Base-by-base conservation (phyloP, 73 alveolate species). In the Paramecium octaurelia region DNA sequence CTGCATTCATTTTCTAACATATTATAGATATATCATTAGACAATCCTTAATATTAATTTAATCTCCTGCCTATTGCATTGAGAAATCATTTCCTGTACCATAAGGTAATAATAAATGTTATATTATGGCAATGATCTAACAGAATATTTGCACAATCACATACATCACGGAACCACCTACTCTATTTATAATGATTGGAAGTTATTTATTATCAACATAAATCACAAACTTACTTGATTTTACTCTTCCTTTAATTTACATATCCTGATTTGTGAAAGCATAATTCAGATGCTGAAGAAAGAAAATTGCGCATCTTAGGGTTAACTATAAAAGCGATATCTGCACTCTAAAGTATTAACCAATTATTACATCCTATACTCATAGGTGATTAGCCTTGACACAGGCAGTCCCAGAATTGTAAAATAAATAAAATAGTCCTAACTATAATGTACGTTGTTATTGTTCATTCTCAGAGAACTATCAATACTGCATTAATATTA, bases 81-180 rank as follows among this genome's bases (percentile, higher is more conserved):
- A 88, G 16, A 97, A 84, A 85, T 97, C 98, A 93, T 97, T 97
- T 16, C 98, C 98, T 11, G 98, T 95, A 24, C 99, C 99, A 86
- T 88, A 97, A 6, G 99, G 99, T 35, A 96, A 60, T 95, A 35
- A 95, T 85, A 8, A 86, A 68, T 10, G 94, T 46, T 20, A 60
- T 18, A 95, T 92, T 6, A 95, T 40, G 24, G 87, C 80, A 14
- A 96, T 69, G 4, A 92, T 92, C 44, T 57, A 85, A 9, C 83
- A 68, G 1, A 88, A 57, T 75, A 94, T 91, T 29, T 88, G 95
- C 44, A 93, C 87, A 7, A 95, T 94, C n/a, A 96, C 94, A 85
- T 93, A 95, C 96, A 96, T 95, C 90, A 96, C 84, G 9, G 98
- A 92, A 27, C 99, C 99, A 92, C 96, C 98, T 20, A 98, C 98